Percentiles rank a stretch among this genome's conserved stretches.
Evolutionary conservation across 495 filamentous ascomycete species (phyloP).

Genomic region (Aspergillus kassunensis): DNA sequence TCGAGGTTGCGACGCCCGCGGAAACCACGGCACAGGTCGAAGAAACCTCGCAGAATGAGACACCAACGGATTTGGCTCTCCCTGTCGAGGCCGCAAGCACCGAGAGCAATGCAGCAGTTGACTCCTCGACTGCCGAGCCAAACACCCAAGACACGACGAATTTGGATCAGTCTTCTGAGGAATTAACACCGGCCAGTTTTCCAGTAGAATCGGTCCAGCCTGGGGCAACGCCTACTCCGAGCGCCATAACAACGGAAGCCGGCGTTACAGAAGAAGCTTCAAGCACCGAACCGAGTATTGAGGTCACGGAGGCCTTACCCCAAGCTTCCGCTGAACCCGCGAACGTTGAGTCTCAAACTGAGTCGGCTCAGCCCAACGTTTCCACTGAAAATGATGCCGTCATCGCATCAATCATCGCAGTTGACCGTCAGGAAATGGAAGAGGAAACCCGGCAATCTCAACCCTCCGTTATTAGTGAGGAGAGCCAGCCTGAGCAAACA

Average conservation of each 20-base stretch:
- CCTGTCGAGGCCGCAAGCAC: not conserved
- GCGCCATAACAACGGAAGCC: not conserved
- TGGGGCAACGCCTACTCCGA: not conserved
- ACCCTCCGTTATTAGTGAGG: not conserved
- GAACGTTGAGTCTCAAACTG: not conserved
- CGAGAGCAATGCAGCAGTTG: not conserved
- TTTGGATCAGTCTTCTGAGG: not conserved
- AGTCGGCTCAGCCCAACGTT: not conserved
- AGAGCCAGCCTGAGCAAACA: not conserved
- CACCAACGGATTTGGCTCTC: not conserved
- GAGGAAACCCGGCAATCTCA: not conserved
- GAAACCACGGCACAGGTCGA: not conserved
- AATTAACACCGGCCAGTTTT: not conserved
- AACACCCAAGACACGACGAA: not conserved
- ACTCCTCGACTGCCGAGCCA: not conserved
- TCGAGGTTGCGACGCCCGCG: too few species aligned
- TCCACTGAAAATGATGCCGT: constrained; percentile 22
- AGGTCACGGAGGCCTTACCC: not conserved
- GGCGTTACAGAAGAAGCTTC: not conserved
- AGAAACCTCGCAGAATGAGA: not conserved
- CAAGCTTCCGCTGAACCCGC: not conserved
- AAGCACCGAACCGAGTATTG: not conserved
- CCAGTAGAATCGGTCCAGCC: not conserved
- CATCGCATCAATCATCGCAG: constrained; percentile 24
- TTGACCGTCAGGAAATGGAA: constrained; percentile 19